These are phyloP conservation scores for Draba incana DNA, from an alignment of 345 rosid species.

Conservation along the genomic window DNA sequence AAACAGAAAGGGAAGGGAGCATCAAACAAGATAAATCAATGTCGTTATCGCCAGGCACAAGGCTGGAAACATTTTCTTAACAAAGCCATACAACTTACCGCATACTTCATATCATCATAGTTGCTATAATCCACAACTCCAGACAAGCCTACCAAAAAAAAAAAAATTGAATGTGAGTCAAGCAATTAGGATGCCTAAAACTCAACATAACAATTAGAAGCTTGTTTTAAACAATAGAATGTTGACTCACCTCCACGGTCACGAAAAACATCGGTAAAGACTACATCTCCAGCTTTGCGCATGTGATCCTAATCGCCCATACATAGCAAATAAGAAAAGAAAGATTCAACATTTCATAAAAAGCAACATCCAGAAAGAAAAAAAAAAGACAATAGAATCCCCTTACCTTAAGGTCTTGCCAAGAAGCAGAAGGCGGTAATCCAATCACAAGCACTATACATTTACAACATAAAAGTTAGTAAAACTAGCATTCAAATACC, in stretches of 20 bases:
- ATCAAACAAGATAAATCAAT: constrained; percentile 9
- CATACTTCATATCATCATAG: constrained; percentile 94
- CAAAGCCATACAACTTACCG: constrained; percentile 58
- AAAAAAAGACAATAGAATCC: neutral
- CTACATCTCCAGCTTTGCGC: constrained; percentile 98
- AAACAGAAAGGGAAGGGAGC: constrained; percentile 16
- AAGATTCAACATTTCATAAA: neutral
- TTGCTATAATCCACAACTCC: constrained; percentile 90
- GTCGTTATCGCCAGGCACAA: neutral
- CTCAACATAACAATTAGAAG: constrained; percentile 3
- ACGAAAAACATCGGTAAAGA: constrained; percentile 90
- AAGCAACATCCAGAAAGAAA: neutral
- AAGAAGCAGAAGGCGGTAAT: constrained; percentile 93
- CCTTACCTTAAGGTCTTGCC: constrained; percentile 98
- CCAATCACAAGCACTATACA: constrained; percentile 83
- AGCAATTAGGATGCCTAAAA: neutral
- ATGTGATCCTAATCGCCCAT: constrained; percentile 76
- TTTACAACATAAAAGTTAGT: neutral
- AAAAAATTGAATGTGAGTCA: neutral
- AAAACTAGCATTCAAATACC: constrained; percentile 1
- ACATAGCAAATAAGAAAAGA: neutral
- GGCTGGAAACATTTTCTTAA: neutral
- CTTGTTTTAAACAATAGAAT: neutral
- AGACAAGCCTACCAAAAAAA: constrained; percentile 61
- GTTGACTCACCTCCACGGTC: constrained; percentile 72